These are phyloP conservation scores for Coemansia sp. DNA, from an alignment of 192 early-diverging fungal genomes.

Conservation along the genomic window DNA sequence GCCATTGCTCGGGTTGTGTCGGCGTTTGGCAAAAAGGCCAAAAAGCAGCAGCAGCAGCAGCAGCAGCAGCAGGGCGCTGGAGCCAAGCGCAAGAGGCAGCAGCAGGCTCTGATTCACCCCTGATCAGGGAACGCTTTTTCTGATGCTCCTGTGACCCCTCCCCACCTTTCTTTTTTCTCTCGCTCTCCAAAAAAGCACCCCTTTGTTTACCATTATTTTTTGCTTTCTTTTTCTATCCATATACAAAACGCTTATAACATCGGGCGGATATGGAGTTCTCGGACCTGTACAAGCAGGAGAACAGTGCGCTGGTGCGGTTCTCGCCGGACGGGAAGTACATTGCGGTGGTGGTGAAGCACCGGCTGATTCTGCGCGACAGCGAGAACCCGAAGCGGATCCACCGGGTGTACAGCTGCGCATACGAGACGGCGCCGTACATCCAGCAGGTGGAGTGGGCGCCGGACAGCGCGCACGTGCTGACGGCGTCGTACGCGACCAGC, in stretches of 20 bases:
- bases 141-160: no score
- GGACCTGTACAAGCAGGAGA: conserved; percentile 53
- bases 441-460: conserved; percentile 47
- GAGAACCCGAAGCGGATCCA: conserved; percentile 46
- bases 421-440: conserved; percentile 36
- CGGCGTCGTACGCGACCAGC: conserved; percentile 34
- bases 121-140: no score
- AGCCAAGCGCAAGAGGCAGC: neutral
- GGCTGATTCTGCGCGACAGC: conserved; percentile 45
- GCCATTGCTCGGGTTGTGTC: neutral
- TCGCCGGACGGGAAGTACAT: conserved; percentile 48
- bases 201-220: conserved; percentile 4
- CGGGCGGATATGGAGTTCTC: conserved; percentile 40
- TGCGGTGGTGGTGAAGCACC: conserved; percentile 48
- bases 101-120: no score
- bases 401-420: conserved; percentile 32
- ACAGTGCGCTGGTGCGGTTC: conserved; percentile 34
- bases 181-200: neutral
- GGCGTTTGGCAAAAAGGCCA: neutral
- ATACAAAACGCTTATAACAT: no score
- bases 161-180: conserved; percentile 1
- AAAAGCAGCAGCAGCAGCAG: no score
- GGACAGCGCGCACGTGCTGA: conserved; percentile 36
- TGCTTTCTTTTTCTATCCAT: neutral
- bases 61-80: no score